phyloP scores from a whole-genome alignment of 2,329 filamentous ascomycete species.

The Arthroderma sp. region DNA sequence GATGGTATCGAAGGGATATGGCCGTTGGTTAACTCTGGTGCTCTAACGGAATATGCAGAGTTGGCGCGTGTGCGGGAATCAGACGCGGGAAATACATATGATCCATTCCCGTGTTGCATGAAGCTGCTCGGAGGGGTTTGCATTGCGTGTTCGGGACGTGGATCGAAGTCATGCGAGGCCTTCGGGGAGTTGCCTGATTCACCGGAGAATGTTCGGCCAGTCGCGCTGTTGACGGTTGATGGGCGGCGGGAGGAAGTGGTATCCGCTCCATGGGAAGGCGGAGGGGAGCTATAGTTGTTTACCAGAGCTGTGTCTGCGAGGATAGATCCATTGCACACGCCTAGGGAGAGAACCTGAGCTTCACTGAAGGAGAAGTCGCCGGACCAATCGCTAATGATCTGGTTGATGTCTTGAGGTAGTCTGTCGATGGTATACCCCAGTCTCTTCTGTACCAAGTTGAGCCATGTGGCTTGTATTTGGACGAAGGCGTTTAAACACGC shows the following conservation, averaged over 20 bases:
- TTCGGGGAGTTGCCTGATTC: constrained; percentile 52
- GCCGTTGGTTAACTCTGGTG: constrained; percentile 37
- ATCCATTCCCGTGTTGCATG: constrained; percentile 21
- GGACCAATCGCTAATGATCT: constrained; percentile 67
- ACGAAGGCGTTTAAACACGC: constrained; percentile 74
- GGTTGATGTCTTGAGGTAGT: constrained; percentile 51
- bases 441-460: constrained; percentile 70
- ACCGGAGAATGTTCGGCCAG: constrained; percentile 46
- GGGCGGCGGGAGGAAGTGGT: constrained; percentile 37
- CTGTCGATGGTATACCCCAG: constrained; percentile 56
- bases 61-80: constrained; percentile 43
- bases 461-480: constrained; percentile 74
- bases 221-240: constrained; percentile 38
- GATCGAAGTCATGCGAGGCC: constrained; percentile 53
- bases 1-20: constrained; percentile 38
- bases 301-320: constrained; percentile 48
- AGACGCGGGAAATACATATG: constrained; percentile 14
- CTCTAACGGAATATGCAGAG: constrained; percentile 42
- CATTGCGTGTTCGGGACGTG: constrained; percentile 48
- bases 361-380: constrained; percentile 68
- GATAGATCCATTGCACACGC: constrained; percentile 62
- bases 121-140: constrained; percentile 38
- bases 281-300: constrained; percentile 47
- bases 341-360: constrained; percentile 56
- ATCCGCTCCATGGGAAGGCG: constrained; percentile 30